Conservation (phyloP, 176 grass and related monocot genomes). For the Saccharum spontaneum region DNA sequence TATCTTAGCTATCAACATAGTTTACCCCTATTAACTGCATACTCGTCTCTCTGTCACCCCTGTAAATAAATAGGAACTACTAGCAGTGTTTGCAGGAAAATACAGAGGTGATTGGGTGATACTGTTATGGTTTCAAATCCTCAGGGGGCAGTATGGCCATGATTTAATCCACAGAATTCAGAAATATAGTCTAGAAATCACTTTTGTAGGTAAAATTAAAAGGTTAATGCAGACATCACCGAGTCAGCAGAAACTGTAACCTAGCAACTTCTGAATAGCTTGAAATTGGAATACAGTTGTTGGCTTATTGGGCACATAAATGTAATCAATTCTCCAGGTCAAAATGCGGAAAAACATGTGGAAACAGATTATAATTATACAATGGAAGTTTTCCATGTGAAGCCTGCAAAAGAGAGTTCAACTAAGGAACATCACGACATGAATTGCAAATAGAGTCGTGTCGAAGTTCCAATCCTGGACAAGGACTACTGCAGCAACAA, state of each 20-base stretch:
- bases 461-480: neutral
- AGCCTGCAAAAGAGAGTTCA: constrained; percentile 13
- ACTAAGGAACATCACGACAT: constrained; percentile 13
- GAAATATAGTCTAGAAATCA: constrained; percentile 12
- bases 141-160: constrained; percentile 17
- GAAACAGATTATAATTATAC: constrained; percentile 5
- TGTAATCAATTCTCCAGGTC: neutral
- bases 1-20: neutral
- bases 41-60: neutral
- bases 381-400: constrained; percentile 15
- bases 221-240: neutral
- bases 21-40: neutral
- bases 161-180: neutral
- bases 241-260: constrained; percentile 10
- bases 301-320: neutral
- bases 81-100: neutral
- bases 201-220: neutral
- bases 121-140: neutral
- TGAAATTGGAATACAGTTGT: constrained; percentile 1
- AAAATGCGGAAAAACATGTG: constrained; percentile 12
- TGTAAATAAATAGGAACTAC: constrained; percentile 5
- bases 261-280: constrained; percentile 17
- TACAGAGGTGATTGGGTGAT: neutral
- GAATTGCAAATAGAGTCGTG: neutral
- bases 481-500: constrained; percentile 4